Base-by-base conservation (phyloP, 1,284 basidiomycete species). In the Papiliotrema laurentii region DNA sequence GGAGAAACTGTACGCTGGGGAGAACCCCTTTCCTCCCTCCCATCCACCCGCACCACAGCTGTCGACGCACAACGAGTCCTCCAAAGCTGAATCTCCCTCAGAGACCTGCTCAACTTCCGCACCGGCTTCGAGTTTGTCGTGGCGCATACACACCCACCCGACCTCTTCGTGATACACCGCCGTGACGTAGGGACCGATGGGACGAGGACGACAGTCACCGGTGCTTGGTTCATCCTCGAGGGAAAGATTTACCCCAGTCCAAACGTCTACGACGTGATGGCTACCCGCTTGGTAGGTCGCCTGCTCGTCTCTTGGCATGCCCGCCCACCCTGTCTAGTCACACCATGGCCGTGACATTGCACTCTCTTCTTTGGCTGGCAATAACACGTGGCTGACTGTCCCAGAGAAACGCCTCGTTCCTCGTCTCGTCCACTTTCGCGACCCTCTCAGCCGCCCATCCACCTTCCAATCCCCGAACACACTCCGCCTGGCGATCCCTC, bases 121-220 rank as follows among this genome's bases (percentile, higher is more conserved):
- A 48, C 54, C 4, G 69, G 69, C 0, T 72, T 71, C 54, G 70
- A 72, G 56, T 72, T 69, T 51, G 52, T 71, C 31, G 51, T 71
- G 13, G 56, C 66, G 3, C 70, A 72, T 53, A 48, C 64, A 5
- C 61, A 57, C 26, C 60, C 69, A 4, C 68, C 70, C 6, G 51
- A 63, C 11, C 52, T 72, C 14, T 72, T 69, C 44, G 58, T 69
- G 9, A 61, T 72, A 25, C 69, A 72, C 48, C 52, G 55, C 7
- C 55, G 70, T 1, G 56, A 61, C 4, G 65, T 71, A 1, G 55
- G 59, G 9, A 26, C 46, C 1, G 52, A 63, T 24, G 63, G 64
- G 2, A 21, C 24, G n/a, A 53, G 66, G 10, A 60, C 61, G 13
- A 44, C 49, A 6, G 60, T 65, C 4, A 58, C 56, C 1, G 66